Evolutionary conservation across 768 basidiomycete species (phyloP).

Genomic region (Gymnopilus dilepis): DNA sequence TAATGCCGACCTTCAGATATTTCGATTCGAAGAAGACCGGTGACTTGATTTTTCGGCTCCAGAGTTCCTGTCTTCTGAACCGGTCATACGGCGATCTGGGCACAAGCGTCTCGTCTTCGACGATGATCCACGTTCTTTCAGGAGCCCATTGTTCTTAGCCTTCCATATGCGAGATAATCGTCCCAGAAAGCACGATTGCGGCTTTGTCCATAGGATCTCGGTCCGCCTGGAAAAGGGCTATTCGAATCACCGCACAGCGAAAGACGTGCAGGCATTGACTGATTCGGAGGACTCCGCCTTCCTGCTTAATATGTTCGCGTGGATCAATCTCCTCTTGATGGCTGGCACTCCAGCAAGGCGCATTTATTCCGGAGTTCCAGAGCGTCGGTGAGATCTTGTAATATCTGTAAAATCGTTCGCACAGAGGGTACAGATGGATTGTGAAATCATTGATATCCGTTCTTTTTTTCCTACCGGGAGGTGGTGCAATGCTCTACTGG

Average conservation of each 20-base stretch:
- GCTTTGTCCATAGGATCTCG: not conserved
- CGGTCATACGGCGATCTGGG: not conserved
- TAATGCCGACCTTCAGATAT: not conserved
- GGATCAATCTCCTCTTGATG: slow-evolving; percentile 3
- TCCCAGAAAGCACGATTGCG: not conserved
- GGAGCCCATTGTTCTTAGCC: not conserved
- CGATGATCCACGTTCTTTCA: not conserved
- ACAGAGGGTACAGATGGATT: not conserved
- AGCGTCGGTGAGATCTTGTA: not conserved
- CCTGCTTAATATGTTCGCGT: slow-evolving; percentile 4
- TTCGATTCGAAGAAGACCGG: slow-evolving; percentile 7
- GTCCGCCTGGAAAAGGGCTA: not conserved
- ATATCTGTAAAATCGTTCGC: slow-evolving; percentile 8
- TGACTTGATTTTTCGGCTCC: slow-evolving; percentile 15
- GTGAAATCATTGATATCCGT: not conserved
- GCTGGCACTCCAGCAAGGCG: not conserved
- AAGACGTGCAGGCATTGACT: not conserved
- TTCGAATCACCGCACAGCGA: not conserved
- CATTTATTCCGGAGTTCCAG: slow-evolving; percentile 7
- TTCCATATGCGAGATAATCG: not conserved
- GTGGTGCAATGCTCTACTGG: not conserved
- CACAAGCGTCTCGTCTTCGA: not conserved
- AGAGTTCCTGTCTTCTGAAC: not conserved
- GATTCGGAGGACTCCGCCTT: slow-evolving; percentile 11
- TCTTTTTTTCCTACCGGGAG: not conserved